Evolutionary conservation across 441 rosid genomes (phyloP).

Genomic region (Brassica balearica): DNA sequence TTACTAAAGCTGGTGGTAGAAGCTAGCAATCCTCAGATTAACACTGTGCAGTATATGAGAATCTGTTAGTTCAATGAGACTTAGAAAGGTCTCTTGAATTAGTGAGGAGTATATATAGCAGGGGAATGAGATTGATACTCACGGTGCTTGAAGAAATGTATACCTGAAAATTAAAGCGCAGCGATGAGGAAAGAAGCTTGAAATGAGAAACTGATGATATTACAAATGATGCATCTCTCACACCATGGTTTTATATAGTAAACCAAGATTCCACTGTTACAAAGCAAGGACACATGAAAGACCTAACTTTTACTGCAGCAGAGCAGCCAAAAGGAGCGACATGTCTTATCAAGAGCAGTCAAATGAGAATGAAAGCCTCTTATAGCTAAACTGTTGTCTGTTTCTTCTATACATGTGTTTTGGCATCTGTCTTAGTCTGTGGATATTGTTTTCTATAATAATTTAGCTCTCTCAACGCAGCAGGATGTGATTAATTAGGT

Average conservation of each 20-base stretch:
- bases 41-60: background rate
- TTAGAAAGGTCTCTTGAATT: background rate
- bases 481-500: background rate
- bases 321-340: conserved; percentile 1
- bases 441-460: background rate
- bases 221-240: background rate
- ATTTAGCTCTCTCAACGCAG: background rate
- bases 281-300: conserved; percentile 1
- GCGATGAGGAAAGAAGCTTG: conserved; percentile 11
- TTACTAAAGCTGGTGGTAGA: background rate
- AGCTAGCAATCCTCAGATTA: background rate
- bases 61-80: background rate
- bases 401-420: conserved; percentile 6
- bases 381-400: conserved; percentile 10
- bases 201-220: background rate
- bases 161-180: conserved; percentile 6
- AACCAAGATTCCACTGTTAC: background rate
- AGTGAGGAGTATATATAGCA: background rate
- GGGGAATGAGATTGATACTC: background rate
- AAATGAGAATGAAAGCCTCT: background rate
- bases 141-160: background rate
- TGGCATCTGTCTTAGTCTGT: conserved; percentile 19
- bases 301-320: conserved; percentile 7
- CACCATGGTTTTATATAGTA: conserved; percentile 7
- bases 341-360: background rate